These are phyloP conservation scores for Colletotrichum tanaceti DNA, from an alignment of 2,329 filamentous ascomycete genomes.

Conservation along the genomic window DNA sequence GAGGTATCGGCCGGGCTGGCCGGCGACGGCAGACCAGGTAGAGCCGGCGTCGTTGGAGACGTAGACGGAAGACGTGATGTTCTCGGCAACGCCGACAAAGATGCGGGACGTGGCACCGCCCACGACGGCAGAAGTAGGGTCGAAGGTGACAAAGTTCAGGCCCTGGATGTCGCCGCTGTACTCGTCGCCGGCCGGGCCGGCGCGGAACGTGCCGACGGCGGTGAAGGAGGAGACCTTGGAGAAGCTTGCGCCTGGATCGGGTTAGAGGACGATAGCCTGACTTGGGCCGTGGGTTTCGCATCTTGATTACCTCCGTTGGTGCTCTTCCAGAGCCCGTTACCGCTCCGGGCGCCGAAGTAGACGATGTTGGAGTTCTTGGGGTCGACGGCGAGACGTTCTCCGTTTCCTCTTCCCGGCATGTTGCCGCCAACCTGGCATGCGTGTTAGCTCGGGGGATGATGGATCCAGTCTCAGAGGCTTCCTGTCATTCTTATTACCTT, in stretches of 20 bases:
- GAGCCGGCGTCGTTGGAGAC: constrained; percentile 65
- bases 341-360: constrained; percentile 69
- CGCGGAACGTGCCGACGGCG: constrained; percentile 62
- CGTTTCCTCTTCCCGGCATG: constrained; percentile 70
- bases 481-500: constrained; percentile 51
- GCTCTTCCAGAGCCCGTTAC: constrained; percentile 69
- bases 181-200: constrained; percentile 55
- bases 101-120: constrained; percentile 65
- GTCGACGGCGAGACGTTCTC: constrained; percentile 69
- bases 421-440: constrained; percentile 62
- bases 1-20: constrained; percentile 63
- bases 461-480: no score
- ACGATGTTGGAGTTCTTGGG: constrained; percentile 67
- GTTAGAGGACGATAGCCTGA: constrained; percentile 56
- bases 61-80: constrained; percentile 63
- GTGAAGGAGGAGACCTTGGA: constrained; percentile 65
- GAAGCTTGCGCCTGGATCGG: constrained; percentile 61
- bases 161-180: constrained; percentile 59
- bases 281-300: constrained; percentile 63
- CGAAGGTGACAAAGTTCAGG: constrained; percentile 66
- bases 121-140: constrained; percentile 59
- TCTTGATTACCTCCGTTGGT: constrained; percentile 61
- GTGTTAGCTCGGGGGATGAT: not conserved
- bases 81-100: constrained; percentile 67
- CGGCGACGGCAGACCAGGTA: constrained; percentile 62